Base-by-base conservation (phyloP, 495 filamentous ascomycete species). In the Tuber magnatum region DNA sequence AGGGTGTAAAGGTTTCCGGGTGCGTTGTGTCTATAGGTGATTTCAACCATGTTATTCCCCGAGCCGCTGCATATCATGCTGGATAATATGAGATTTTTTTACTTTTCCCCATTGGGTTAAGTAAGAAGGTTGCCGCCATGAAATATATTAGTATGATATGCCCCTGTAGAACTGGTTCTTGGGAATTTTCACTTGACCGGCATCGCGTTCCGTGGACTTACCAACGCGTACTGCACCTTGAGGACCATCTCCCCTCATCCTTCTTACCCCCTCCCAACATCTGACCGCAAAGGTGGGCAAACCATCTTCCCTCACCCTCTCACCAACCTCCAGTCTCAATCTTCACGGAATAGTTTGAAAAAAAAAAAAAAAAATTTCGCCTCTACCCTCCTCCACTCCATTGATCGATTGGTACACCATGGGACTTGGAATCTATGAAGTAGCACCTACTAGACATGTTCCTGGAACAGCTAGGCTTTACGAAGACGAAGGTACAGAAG, bases 401-500 rank as follows among this genome's bases (percentile, higher is more conserved):
- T 14, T 35, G 12, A 32, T 35, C 51, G 28, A 18, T 61, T 12
- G 44, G 28, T 32, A 70, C 76, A 80, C 32, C 12, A 86, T 86
- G 85, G 81, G 83, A 38, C 77, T 85, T 71, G 85, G 85, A 77
- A 86, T 86, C 51, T 74, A 82, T 32, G 85, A 86, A 48, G 83
- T 82, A 56, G 84, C 82, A 70, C 80, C 84, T 74, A 78, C 83
- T 79, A 83, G 83, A 71, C 80, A 83, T 80, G 86, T 88, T 39
- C 87, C 87, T 35, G 86, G 87, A 68, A 88, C 86, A 46, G 85
- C 70, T 16, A 72, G 73, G 43, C 70, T 82, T 82, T 87, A 84
- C 71, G 84, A 82, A 35, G 68, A 51, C 38, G 73, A 79, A n/a
- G 44, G 51, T 38, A 68, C 72, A 24, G 75, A 76, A 40, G 79